Evolutionary conservation across 1,139 yeast species (phyloP).

Genomic region (Geotrichum restrictum): DNA sequence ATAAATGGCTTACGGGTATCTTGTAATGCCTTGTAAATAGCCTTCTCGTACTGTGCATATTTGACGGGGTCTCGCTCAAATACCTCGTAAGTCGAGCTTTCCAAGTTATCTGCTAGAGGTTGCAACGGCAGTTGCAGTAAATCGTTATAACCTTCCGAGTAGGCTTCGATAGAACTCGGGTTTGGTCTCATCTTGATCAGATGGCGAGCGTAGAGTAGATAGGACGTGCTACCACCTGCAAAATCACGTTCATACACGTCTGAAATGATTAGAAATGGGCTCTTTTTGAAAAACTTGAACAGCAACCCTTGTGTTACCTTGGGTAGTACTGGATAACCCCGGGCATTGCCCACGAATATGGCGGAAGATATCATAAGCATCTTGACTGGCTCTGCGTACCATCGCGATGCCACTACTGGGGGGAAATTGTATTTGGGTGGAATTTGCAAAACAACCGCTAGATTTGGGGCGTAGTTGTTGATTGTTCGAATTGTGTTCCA

Average conservation of each 20-base stretch:
- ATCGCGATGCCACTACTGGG: constrained; percentile 50
- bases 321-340: constrained; percentile 58
- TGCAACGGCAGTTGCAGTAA: constrained; percentile 59
- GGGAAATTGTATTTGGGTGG: constrained; percentile 42
- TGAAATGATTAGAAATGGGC: constrained; percentile 37
- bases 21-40: constrained; percentile 57
- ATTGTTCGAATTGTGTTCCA: constrained; percentile 60
- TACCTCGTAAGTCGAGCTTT: constrained; percentile 55
- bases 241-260: constrained; percentile 35
- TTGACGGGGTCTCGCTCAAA: constrained; percentile 70
- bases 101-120: constrained; percentile 59
- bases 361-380: constrained; percentile 52
- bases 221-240: constrained; percentile 46
- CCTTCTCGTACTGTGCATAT: constrained; percentile 62
- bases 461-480: constrained; percentile 49
- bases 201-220: constrained; percentile 53
- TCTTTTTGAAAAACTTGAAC: constrained; percentile 39
- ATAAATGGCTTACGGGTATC: constrained; percentile 35
- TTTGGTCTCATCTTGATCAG: constrained; percentile 40
- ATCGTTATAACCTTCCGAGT: constrained; percentile 42
- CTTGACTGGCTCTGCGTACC: constrained; percentile 64
- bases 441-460: constrained; percentile 56
- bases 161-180: constrained; percentile 37
- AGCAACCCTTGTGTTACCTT: constrained; percentile 51
- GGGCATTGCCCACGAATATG: constrained; percentile 53